Evolutionary conservation across 2,329 filamentous ascomycete genomes (phyloP).

Genomic region (Neofusicoccum sp.): DNA sequence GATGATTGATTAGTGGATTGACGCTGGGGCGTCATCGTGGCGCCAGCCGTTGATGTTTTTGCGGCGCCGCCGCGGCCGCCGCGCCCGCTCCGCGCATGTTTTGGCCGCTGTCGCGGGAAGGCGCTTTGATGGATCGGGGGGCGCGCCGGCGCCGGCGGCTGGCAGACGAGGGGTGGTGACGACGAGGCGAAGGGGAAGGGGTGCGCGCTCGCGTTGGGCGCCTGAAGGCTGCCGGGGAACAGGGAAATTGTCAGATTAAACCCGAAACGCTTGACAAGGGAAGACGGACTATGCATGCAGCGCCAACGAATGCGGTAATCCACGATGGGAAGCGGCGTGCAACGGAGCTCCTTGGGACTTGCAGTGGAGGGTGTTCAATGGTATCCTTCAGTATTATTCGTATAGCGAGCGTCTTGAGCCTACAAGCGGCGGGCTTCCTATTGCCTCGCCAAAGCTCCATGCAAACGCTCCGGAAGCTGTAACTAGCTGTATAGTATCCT

Average conservation of each 20-base stretch:
- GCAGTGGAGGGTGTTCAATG: background rate
- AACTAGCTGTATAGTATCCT: slow-evolving; percentile 11
- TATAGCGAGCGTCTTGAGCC: slow-evolving; percentile 13
- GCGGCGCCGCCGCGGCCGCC: slow-evolving; percentile 4
- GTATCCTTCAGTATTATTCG: slow-evolving; percentile 14
- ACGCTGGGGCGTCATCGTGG: slow-evolving; percentile 11
- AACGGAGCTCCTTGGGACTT: background rate
- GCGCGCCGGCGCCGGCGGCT: slow-evolving; percentile 4
- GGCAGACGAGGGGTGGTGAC: background rate
- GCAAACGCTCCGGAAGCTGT: slow-evolving; percentile 8
- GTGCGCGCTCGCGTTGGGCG: slow-evolving; percentile 2
- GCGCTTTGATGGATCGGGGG: background rate
- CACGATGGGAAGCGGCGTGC: background rate
- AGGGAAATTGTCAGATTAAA: slow-evolving; percentile 15
- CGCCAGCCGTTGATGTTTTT: slow-evolving; percentile 15
- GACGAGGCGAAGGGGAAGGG: slow-evolving; percentile 5
- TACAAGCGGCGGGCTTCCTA: slow-evolving; percentile 10
- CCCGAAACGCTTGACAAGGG: slow-evolving; percentile 2
- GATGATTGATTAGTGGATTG: slow-evolving; percentile 12
- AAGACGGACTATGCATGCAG: background rate
- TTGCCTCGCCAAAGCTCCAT: slow-evolving; percentile 5
- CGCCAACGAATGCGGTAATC: background rate
- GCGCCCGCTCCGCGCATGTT: slow-evolving; percentile 13
- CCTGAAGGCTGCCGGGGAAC: background rate
- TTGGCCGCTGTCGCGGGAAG: slow-evolving; percentile 6